These are phyloP conservation scores for Colletotrichum destructivum DNA, from an alignment of 2,329 filamentous ascomycete species.

Conservation along the genomic window DNA sequence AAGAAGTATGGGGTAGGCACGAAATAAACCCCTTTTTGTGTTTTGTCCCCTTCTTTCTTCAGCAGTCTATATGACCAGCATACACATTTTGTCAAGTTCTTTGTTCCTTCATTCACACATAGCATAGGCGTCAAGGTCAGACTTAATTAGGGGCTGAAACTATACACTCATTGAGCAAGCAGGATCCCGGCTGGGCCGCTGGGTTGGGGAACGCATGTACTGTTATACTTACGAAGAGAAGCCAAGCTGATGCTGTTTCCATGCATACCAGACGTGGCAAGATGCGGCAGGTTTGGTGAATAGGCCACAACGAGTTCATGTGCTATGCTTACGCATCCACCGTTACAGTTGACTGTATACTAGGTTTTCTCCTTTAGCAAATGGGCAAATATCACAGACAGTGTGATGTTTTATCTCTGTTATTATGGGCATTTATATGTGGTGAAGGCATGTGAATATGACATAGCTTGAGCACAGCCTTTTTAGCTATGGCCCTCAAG, in stretches of 20 bases:
- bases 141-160: slow-evolving; percentile 33
- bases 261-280: slow-evolving; percentile 31
- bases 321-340: slow-evolving; percentile 25
- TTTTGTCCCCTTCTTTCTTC: slow-evolving; percentile 4
- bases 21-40: neutral
- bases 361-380: slow-evolving; percentile 31
- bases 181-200: slow-evolving; percentile 16
- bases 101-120: slow-evolving; percentile 34
- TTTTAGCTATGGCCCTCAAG: neutral
- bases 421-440: neutral
- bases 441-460: neutral
- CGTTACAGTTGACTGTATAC: slow-evolving; percentile 29
- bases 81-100: slow-evolving; percentile 31
- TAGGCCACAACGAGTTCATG: slow-evolving; percentile 24
- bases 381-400: slow-evolving; percentile 26
- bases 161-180: slow-evolving; percentile 39
- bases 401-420: slow-evolving; percentile 8
- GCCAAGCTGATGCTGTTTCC: slow-evolving; percentile 29
- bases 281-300: slow-evolving; percentile 1
- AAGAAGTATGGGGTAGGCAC: slow-evolving; percentile 7
- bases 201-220: slow-evolving; percentile 34
- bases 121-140: slow-evolving; percentile 40
- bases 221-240: slow-evolving; percentile 30
- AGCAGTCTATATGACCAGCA: slow-evolving; percentile 25
- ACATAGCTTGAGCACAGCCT: neutral